phyloP scores from a whole-genome alignment of 768 basidiomycete genomes.

The Macrocybe gigantea region DNA sequence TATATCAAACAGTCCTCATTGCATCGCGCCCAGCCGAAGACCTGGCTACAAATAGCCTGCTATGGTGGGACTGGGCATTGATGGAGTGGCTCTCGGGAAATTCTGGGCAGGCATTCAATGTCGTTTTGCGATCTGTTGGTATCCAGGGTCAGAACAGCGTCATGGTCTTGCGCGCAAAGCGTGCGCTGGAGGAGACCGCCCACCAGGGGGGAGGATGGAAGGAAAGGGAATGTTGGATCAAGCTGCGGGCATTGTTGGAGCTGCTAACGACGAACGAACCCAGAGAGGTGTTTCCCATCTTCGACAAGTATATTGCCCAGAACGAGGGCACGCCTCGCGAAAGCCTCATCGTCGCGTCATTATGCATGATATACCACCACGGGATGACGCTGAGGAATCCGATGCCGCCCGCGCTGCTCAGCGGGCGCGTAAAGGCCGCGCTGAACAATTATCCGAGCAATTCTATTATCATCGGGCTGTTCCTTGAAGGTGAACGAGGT shows the following conservation, averaged over 20 bases:
- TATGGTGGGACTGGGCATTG: conserved; percentile 86
- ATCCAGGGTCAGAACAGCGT: conserved; percentile 48
- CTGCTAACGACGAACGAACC: conserved; percentile 43
- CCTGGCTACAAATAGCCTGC: conserved; percentile 28
- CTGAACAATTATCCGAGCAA: conserved; percentile 61
- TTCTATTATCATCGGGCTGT: conserved; percentile 65
- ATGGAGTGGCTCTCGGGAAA: conserved; percentile 70
- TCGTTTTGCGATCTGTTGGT: conserved; percentile 50
- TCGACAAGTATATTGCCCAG: conserved; percentile 26
- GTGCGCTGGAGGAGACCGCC: conserved; percentile 49
- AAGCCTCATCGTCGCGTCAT: conserved; percentile 47
- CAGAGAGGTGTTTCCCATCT: conserved; percentile 32
- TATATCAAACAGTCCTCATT: conserved; percentile 65
- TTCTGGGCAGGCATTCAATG: conserved; percentile 41
- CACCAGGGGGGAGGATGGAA: conserved; percentile 35
- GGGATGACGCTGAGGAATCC: conserved; percentile 48
- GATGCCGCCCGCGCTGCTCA: conserved; percentile 50
- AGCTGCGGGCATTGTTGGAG: conserved; percentile 60
- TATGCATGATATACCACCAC: conserved; percentile 60
- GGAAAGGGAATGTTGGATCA: conserved; percentile 60
- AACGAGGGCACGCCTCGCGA: conserved; percentile 34
- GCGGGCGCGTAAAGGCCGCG: conserved; percentile 50
- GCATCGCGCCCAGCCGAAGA: conserved; percentile 31
- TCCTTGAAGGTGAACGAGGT: conserved; percentile 72
- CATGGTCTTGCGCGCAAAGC: conserved; percentile 57